These are phyloP conservation scores for Pleurotus sapidus DNA, from an alignment of 768 basidiomycete genomes.

Conservation along the genomic window DNA sequence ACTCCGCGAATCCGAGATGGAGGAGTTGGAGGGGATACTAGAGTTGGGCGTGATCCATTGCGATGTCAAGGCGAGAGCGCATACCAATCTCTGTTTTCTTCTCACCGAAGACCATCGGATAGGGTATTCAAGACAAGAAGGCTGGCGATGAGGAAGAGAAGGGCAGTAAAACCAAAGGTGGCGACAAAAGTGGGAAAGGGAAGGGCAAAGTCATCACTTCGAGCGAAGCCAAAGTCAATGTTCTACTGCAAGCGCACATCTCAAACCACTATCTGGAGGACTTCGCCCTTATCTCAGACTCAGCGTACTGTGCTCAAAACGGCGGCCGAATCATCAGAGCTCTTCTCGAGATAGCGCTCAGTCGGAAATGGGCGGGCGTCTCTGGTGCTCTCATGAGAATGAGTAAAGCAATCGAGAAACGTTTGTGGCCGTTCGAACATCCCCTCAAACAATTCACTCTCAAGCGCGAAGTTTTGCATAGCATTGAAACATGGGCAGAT, in stretches of 20 bases:
- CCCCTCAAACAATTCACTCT: conserved; percentile 82
- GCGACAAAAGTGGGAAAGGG: too few relatives aligned
- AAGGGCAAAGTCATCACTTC: conserved; percentile 26
- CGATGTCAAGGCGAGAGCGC: conserved; percentile 62
- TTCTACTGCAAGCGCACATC: conserved; percentile 89
- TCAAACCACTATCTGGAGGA: conserved; percentile 82
- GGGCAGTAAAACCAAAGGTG: too few relatives aligned
- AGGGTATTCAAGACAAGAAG: conserved; percentile 5
- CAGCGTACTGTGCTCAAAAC: conserved; percentile 92
- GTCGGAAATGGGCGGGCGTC: conserved; percentile 86
- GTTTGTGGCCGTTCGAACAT: conserved; percentile 94
- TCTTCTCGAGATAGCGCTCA: conserved; percentile 90
- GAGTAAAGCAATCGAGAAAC: conserved; percentile 90
- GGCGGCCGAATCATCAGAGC: conserved; percentile 93
- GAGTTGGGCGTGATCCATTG: conserved; percentile 60
- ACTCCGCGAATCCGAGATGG: conserved; percentile 83
- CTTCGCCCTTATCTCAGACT: conserved; percentile 95
- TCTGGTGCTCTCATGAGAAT: conserved; percentile 80
- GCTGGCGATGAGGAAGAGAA: background rate
- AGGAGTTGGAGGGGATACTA: conserved; percentile 75
- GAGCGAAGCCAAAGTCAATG: conserved; percentile 85
- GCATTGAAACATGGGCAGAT: conserved; percentile 76
- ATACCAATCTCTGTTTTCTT: background rate
- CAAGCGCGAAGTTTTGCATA: conserved; percentile 74
- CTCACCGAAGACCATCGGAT: conserved; percentile 40